Base-by-base conservation (phyloP, 2,329 filamentous ascomycete genomes). In the Calycina herbarum region DNA sequence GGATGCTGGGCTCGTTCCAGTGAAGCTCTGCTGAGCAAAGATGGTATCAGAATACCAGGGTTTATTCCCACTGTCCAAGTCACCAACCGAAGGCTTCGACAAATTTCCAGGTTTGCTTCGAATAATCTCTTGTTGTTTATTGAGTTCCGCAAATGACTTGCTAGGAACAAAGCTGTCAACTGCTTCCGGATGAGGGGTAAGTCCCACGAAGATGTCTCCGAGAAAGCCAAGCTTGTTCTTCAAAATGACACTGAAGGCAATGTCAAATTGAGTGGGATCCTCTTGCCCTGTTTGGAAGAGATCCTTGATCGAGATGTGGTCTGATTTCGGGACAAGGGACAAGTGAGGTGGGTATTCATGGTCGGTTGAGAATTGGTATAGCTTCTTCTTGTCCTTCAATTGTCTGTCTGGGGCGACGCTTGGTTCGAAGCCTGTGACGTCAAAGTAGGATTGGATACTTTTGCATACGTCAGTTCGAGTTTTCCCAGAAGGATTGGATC, bases 1-100 rank as follows among this genome's bases (percentile, higher is more conserved):
- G 1, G 72, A 71, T 3, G 67, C 65, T 15, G 73, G 73, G 60
- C 74, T 79, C 5, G 78, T 76, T 48, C 78, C 77, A 7, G 76
- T 75, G 69, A 79, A 80, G 63, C 78, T 75, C 57, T 81, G 79
- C 66, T 76, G 77, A 0, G 77, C 78, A 61, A 79, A 80, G 68
- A 80, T 76, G n/a, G 79, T 76, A 54, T 75, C 73, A 7, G 61
- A 63, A 54, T 69, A 75, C 72, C 73, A 75, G 64, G 70, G 67
- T 2, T 64, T 42, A 5, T 61, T 61, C 31, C 68, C 62, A 51
- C 67, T 74, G 48, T 76, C 70, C 61, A 74, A 75, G 42, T 70
- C 62, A 57, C 67, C 75, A 54, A 76, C 70, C 60, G 74, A 76
- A 15, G 71, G 67, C 27, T 72, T 63, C 7, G 69, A 68, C n/a